These are phyloP conservation scores for Thermothelomyces thermophilus DNA, from an alignment of 2,329 filamentous ascomycete species.

Conservation along the genomic window DNA sequence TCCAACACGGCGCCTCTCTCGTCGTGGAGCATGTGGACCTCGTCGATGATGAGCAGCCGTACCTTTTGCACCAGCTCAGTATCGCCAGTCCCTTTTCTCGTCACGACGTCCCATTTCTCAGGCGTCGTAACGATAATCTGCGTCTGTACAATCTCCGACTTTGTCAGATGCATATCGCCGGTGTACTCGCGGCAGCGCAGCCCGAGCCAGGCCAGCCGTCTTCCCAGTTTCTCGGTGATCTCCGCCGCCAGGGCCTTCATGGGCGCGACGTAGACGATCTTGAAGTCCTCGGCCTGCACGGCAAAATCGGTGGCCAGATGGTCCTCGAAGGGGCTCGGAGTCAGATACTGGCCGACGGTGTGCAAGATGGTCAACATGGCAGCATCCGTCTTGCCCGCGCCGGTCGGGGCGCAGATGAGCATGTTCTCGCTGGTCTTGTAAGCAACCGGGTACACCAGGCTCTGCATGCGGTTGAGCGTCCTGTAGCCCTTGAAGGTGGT, in stretches of 20 bases:
- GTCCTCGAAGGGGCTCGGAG: constrained; percentile 71
- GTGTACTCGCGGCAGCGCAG: constrained; percentile 90
- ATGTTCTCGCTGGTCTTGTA: constrained; percentile 97
- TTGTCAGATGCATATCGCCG: constrained; percentile 97
- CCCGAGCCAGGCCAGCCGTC: constrained; percentile 86
- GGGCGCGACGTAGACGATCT: constrained; percentile 96
- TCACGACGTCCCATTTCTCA: constrained; percentile 99
- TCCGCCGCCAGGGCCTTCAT: constrained; percentile 98
- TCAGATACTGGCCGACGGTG: constrained; percentile 76
- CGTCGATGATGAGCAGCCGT: constrained; percentile 90
- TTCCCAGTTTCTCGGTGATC: constrained; percentile 89
- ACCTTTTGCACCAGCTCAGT: constrained; percentile 98
- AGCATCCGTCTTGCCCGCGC: constrained; percentile 97
- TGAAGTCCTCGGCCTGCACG: constrained; percentile 83
- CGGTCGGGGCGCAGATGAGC: constrained; percentile 95
- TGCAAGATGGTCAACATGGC: constrained; percentile 96
- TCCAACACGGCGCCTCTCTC: constrained; percentile 94
- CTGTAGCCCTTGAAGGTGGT: constrained; percentile 95
- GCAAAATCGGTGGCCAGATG: constrained; percentile 69
- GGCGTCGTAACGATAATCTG: constrained; percentile 98
- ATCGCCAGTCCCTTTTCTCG: constrained; percentile 91
- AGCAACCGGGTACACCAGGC: constrained; percentile 87
- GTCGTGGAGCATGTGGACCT: constrained; percentile 99
- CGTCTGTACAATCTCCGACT: constrained; percentile 88
- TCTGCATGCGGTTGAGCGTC: constrained; percentile 94